These are phyloP conservation scores for Aspergillus ochraceus DNA, from an alignment of 2,329 filamentous ascomycete genomes.

Conservation along the genomic window DNA sequence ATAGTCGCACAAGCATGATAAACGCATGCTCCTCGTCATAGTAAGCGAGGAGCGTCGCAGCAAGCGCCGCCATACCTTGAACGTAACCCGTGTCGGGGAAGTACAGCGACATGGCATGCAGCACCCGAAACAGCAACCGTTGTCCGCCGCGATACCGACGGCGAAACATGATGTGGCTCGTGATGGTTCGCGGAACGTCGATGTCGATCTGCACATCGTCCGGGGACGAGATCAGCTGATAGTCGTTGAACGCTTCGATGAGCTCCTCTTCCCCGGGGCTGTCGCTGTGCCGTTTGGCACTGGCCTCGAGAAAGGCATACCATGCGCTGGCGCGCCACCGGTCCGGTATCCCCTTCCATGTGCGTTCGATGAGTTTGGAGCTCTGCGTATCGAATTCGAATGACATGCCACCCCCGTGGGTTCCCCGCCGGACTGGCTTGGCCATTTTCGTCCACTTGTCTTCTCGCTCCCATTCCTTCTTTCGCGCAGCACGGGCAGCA, in stretches of 20 bases:
- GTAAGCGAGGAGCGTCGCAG: constrained; percentile 90
- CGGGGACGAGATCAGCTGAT: constrained; percentile 72
- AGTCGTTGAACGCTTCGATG: constrained; percentile 67
- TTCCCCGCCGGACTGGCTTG: constrained; percentile 44
- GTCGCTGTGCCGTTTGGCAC: constrained; percentile 65
- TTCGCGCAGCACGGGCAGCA: constrained; percentile 51
- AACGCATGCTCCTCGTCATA: constrained; percentile 95
- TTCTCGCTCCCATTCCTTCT: constrained; percentile 62
- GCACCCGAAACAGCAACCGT: constrained; percentile 83
- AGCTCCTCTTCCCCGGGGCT: constrained; percentile 70
- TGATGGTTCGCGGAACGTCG: constrained; percentile 93
- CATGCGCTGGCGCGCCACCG: constrained; percentile 91
- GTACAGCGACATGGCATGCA: constrained; percentile 89
- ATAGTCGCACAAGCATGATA: constrained; percentile 93
- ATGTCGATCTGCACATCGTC: constrained; percentile 98
- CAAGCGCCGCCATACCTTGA: constrained; percentile 94
- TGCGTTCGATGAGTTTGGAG: constrained; percentile 83
- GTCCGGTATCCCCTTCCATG: constrained; percentile 98
- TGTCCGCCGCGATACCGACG: constrained; percentile 89
- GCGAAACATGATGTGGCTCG: constrained; percentile 95
- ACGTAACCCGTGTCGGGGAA: constrained; percentile 92
- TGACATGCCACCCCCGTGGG: constrained; percentile 60
- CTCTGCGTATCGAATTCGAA: constrained; percentile 80
- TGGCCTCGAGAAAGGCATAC: constrained; percentile 85
- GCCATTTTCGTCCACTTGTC: constrained; percentile 71